Evolutionary conservation across 768 basidiomycete species (phyloP).

Genomic region (Suillus ampliporus): DNA sequence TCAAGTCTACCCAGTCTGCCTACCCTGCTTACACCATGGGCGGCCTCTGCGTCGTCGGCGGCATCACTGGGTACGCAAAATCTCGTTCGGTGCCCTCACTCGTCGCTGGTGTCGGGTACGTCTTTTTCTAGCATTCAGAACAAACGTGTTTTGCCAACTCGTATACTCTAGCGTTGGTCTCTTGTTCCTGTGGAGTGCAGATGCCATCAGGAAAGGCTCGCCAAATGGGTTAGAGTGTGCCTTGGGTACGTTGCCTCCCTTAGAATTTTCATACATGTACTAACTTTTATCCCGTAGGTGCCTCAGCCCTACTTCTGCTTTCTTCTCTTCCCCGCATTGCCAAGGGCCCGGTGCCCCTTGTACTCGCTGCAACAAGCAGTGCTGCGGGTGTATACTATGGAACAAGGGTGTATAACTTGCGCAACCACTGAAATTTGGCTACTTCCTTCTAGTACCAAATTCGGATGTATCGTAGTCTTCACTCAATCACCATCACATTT

Average conservation of each 20-base stretch:
- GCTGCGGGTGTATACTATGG: slow-evolving; percentile 73
- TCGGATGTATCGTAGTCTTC: background rate
- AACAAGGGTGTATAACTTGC: slow-evolving; percentile 52
- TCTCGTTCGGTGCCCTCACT: slow-evolving; percentile 83
- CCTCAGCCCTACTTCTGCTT: slow-evolving; percentile 74
- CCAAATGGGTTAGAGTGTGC: slow-evolving; percentile 80
- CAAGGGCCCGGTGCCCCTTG: slow-evolving; percentile 76
- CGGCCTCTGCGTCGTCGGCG: slow-evolving; percentile 76
- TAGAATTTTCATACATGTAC: slow-evolving; percentile 6
- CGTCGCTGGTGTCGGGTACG: slow-evolving; percentile 81
- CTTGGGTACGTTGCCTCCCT: slow-evolving; percentile 56
- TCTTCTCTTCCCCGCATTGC: slow-evolving; percentile 75
- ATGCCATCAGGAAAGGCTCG: slow-evolving; percentile 74
- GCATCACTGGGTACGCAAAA: slow-evolving; percentile 70
- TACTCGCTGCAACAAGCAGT: slow-evolving; percentile 66
- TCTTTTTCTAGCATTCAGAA: slow-evolving; percentile 8
- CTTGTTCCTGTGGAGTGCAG: slow-evolving; percentile 80
- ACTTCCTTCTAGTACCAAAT: background rate
- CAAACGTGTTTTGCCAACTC: background rate
- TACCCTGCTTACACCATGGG: slow-evolving; percentile 84
- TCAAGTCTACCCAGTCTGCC: slow-evolving; percentile 59
- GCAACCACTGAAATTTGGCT: slow-evolving; percentile 15
- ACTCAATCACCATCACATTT: background rate
- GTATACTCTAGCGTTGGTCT: slow-evolving; percentile 64
- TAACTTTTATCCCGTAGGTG: slow-evolving; percentile 49